Conservation (phyloP, 2,329 filamentous ascomycete species). For the Ceratocystis harringtonii region DNA sequence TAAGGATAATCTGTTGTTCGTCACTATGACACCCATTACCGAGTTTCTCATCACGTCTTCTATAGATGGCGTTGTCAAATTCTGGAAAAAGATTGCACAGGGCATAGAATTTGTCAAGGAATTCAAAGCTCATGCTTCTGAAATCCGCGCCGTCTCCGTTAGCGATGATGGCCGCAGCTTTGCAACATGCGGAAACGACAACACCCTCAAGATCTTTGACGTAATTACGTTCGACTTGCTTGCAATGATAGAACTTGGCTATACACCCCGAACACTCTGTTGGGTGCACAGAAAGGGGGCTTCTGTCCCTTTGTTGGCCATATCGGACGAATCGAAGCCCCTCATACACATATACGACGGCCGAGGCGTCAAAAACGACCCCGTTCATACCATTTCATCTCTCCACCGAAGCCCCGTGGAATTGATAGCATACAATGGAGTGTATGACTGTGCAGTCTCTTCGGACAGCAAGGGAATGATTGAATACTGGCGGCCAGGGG, state of each 20-base stretch:
- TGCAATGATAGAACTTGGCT: slow-evolving; percentile 65
- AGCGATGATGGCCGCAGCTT: slow-evolving; percentile 88
- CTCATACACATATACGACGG: slow-evolving; percentile 78
- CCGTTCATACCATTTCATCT: slow-evolving; percentile 61
- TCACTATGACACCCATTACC: slow-evolving; percentile 75
- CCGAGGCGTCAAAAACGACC: slow-evolving; percentile 60
- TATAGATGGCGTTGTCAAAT: slow-evolving; percentile 91
- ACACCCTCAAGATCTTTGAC: slow-evolving; percentile 67
- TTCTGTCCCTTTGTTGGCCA: slow-evolving; percentile 72
- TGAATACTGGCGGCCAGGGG: slow-evolving; percentile 83
- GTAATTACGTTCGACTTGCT: slow-evolving; percentile 79
- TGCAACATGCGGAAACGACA: slow-evolving; percentile 69
- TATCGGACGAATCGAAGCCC: slow-evolving; percentile 60
- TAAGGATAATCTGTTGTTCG: slow-evolving; percentile 81
- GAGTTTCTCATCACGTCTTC: slow-evolving; percentile 95
- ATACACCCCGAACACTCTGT: slow-evolving; percentile 63
- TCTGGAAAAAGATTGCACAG: slow-evolving; percentile 90
- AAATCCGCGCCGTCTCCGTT: slow-evolving; percentile 68
- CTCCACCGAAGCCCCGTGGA: slow-evolving; percentile 73
- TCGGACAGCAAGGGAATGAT: slow-evolving; percentile 84
- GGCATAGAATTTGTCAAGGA: slow-evolving; percentile 98
- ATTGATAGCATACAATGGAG: slow-evolving; percentile 77
- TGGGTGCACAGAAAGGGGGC: slow-evolving; percentile 84
- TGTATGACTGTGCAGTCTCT: slow-evolving; percentile 80
- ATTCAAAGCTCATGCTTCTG: slow-evolving; percentile 77